These are phyloP conservation scores for Phytopythium oedochilum DNA, from an alignment of 352 stramenopile species.

Conservation along the genomic window DNA sequence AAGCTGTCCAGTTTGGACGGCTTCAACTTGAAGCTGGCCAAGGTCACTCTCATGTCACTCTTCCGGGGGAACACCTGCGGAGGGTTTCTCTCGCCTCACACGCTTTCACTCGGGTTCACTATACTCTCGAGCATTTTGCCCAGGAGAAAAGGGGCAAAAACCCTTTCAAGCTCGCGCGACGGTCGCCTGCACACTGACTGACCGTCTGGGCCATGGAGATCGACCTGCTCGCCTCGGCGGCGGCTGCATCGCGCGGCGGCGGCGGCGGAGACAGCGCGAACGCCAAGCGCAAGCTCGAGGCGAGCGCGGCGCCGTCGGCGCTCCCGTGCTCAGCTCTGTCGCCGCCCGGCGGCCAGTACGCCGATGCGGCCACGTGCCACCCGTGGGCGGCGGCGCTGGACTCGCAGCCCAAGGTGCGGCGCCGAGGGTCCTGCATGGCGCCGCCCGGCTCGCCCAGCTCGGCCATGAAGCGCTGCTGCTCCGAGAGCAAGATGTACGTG, in stretches of 20 bases:
- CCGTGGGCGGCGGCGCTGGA: constrained; percentile 26
- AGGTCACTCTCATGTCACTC: too few relatives aligned
- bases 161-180: constrained; percentile 8
- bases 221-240: constrained; percentile 17
- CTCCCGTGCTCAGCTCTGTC: constrained; percentile 1
- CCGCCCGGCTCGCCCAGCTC: constrained; percentile 13
- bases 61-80: too few relatives aligned
- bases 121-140: neutral
- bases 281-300: constrained; percentile 69
- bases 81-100: too few relatives aligned
- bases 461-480: constrained; percentile 54
- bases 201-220: too few relatives aligned
- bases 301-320: constrained; percentile 14
- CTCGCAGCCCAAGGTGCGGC: constrained; percentile 47
- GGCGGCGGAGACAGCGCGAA: constrained; percentile 32
- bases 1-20: too few relatives aligned
- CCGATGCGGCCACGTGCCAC: constrained; percentile 12
- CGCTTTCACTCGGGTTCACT: neutral
- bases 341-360: constrained; percentile 9
- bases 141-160: neutral
- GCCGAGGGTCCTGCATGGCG: constrained; percentile 29
- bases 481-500: constrained; percentile 71
- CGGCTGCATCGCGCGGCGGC: constrained; percentile 5
- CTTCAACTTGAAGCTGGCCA: too few relatives aligned
- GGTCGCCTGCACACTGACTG: too few relatives aligned